phyloP scores from a whole-genome alignment of 495 filamentous ascomycete species.

The Annulohypoxylon stygium region DNA sequence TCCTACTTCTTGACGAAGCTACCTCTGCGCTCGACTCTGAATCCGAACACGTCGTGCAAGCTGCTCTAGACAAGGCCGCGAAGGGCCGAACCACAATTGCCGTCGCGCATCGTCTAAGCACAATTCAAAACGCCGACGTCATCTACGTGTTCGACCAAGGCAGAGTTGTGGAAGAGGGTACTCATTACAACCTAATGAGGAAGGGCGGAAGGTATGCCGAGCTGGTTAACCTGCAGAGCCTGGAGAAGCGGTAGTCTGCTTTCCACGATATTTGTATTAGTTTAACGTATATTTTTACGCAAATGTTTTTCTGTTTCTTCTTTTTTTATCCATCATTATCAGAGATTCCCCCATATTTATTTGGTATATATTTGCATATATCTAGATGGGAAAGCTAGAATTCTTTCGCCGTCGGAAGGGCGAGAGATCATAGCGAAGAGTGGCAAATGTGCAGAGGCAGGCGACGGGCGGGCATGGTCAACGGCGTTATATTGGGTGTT shows the following conservation, averaged over 20 bases:
- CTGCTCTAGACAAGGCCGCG: constrained; percentile 79
- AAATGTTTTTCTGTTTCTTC: background rate
- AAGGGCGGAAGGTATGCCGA: constrained; percentile 80
- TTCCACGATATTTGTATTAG: constrained; percentile 13
- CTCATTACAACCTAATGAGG: constrained; percentile 74
- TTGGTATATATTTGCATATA: constrained; percentile 17
- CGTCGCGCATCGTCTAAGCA: constrained; percentile 81
- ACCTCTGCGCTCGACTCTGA: constrained; percentile 86
- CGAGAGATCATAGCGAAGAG: background rate
- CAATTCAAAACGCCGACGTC: constrained; percentile 84
- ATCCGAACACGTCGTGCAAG: constrained; percentile 85
- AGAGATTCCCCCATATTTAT: constrained; percentile 22
- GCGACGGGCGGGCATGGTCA: background rate
- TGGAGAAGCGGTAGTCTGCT: constrained; percentile 66
- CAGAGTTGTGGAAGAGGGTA: constrained; percentile 78
- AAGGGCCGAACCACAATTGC: constrained; percentile 82
- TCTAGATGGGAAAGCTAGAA: constrained; percentile 4
- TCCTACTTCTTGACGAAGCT: constrained; percentile 80
- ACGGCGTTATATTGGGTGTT: background rate
- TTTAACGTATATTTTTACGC: background rate
- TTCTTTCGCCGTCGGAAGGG: background rate
- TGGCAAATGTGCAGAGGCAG: background rate
- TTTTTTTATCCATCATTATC: background rate
- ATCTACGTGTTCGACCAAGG: constrained; percentile 89
- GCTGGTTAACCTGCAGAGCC: constrained; percentile 80